Evolutionary conservation across 495 filamentous ascomycete species (phyloP).

Genomic region (Lepidopterella palustris): DNA sequence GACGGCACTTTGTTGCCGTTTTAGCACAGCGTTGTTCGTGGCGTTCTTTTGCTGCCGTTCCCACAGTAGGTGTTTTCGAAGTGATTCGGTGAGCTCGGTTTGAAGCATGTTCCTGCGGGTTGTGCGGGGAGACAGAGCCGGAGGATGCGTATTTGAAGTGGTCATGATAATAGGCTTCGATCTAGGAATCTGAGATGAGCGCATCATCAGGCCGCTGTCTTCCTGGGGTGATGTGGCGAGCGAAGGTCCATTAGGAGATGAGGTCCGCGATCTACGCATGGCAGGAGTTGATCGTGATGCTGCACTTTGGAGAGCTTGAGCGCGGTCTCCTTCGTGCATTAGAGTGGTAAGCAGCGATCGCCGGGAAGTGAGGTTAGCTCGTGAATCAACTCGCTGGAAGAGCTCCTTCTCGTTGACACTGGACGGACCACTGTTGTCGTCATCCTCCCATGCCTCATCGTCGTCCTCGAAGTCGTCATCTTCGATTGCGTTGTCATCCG

Average conservation of each 20-base stretch:
- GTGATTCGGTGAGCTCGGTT: slow-evolving; percentile 79
- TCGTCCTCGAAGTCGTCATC: slow-evolving; percentile 65
- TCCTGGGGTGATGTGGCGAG: slow-evolving; percentile 66
- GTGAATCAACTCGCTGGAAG: slow-evolving; percentile 88
- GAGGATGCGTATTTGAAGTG: slow-evolving; percentile 58
- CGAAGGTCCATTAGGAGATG: slow-evolving; percentile 68
- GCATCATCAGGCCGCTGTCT: slow-evolving; percentile 61
- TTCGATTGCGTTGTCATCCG: slow-evolving; percentile 41
- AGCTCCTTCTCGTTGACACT: slow-evolving; percentile 70
- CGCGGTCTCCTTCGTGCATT: slow-evolving; percentile 71
- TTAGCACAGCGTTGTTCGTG: slow-evolving; percentile 79
- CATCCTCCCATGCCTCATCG: slow-evolving; percentile 88
- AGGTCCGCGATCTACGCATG: slow-evolving; percentile 67
- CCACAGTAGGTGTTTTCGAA: slow-evolving; percentile 73
- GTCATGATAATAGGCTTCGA: slow-evolving; percentile 84
- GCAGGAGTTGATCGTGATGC: slow-evolving; percentile 77
- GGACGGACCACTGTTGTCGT: slow-evolving; percentile 76
- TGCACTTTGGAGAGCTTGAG: slow-evolving; percentile 54
- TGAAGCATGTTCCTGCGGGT: slow-evolving; percentile 96
- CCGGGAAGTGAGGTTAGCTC: slow-evolving; percentile 74
- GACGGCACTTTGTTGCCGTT: slow-evolving; percentile 60
- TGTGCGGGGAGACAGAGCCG: slow-evolving; percentile 77
- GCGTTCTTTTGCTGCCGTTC: slow-evolving; percentile 86
- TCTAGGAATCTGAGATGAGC: slow-evolving; percentile 63
- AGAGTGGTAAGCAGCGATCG: slow-evolving; percentile 85